Evolutionary conservation across 805 yeast genomes (phyloP), one percentile per base, ranked within the genome.

Genomic region (Nakazawaea ambrosiae): DNA sequence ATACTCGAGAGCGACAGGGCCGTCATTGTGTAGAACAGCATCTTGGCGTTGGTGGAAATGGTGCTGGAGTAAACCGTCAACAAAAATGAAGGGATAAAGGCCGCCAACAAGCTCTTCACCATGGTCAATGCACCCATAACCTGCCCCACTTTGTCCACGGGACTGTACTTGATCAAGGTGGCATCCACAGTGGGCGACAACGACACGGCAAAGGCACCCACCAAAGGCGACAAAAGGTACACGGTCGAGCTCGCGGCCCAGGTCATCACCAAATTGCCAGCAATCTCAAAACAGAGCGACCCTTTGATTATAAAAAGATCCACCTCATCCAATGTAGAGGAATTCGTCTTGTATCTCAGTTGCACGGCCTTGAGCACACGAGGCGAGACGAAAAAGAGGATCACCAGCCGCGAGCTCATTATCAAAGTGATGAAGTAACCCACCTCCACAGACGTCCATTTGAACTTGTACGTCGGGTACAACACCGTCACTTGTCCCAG

Each of bases 81-180:
- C 23, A 72, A 53, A 0, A 61, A 14, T 5, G 75, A 55, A 0
- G 90, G 87, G 1, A 66, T 57, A 7, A 69, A 39, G 42, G 79
- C 58, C 41, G 61, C 55, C 4, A 70, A 54, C 0, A 70, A 34
- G 45, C 75, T 78, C 50, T 76, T 73, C 14, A 80, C 51, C 34
- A 82, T 53, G 0, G 86, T 74, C 31, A 81, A 54, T 1, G 81
- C 86, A 8, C 90, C 88, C 58, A 81, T 81, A 14, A 79, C 63
- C 53, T 81, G 87, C 14, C 94, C 94, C 4, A 75, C 66, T 43
- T 69, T 68, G 11, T 69, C 65, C 28, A 74, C 75, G 1, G 75
- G 73, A 43, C 68, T 72, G 53, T 78, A 77, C 52, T 83, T 83
- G 37, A 78, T 65, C 9, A 81, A 57, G 1, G 82, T 46, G 0